phyloP scores from a whole-genome alignment of 139 green algal species.

The Parachlorella kessleri region DNA sequence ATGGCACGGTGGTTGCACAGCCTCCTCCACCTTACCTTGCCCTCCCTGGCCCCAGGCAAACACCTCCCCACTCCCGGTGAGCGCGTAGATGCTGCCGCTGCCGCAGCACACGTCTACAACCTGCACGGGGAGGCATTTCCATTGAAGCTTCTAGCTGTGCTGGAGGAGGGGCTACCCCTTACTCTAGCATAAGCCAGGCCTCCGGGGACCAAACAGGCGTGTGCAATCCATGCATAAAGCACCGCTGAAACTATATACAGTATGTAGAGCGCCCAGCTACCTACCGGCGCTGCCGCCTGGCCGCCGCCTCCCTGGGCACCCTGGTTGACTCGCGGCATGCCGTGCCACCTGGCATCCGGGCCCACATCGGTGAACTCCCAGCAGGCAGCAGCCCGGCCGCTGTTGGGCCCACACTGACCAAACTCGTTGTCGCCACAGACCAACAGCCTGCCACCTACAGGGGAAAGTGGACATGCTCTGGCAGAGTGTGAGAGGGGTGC shows the following conservation, averaged over 20 bases:
- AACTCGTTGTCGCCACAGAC: conserved; percentile 15
- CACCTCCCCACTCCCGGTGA: conserved; percentile 5
- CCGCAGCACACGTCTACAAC: conserved; percentile 1
- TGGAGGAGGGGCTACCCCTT: too few relatives aligned
- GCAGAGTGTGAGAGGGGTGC: not conserved
- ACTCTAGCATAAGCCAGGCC: too few relatives aligned
- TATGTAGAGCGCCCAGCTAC: too few relatives aligned
- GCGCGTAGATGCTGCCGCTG: conserved; percentile 10
- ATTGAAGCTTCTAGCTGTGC: too few relatives aligned
- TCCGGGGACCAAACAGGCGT: too few relatives aligned
- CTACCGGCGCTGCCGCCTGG: not conserved
- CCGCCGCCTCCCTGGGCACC: not conserved
- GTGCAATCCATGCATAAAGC: too few relatives aligned
- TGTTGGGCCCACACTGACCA: not conserved
- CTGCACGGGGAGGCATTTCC: too few relatives aligned
- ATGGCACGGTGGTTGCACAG: too few relatives aligned
- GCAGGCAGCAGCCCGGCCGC: not conserved
- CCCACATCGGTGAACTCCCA: not conserved
- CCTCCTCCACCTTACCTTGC: conserved; percentile 25
- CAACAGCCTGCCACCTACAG: not conserved
- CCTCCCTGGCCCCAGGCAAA: conserved; percentile 21
- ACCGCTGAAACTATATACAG: too few relatives aligned
- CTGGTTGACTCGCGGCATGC: conserved; percentile 24
- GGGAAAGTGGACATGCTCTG: not conserved
- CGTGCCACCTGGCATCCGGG: conserved; percentile 10